Base-by-base conservation (phyloP, 1,284 basidiomycete species). In the Cystobasidium slooffiae region DNA sequence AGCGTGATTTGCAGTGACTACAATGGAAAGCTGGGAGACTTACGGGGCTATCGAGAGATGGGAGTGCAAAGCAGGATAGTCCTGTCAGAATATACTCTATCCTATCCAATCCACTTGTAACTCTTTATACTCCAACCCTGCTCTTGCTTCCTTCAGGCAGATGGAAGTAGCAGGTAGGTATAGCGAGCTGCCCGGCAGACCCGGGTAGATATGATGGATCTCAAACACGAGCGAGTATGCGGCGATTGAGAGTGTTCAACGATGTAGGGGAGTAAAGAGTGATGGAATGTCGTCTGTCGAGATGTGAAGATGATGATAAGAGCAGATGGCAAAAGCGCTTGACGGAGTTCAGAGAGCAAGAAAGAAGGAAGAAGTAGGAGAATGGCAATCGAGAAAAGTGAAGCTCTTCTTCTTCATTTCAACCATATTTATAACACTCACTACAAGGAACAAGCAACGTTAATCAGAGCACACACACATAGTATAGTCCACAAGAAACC, bases 1-100 rank as follows among this genome's bases (percentile, higher is more conserved):
- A 37, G 12, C 53, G 18, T 59, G 56, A 59, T 41, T 59, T 59
- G 56, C 22, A 9, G 56, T 56, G 53, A 9, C n/a, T 18, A 18
- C 14, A 20, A 37, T 18, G 46, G 53, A 14, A 6, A 10, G 53
- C 8, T 12, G 20, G 2, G 22, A 56, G 20, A 39, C 31, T 41
- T 41, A 39, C 39, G 18, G 31, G 18, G 56, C 22, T 22, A n/a
- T 14, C 46, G 46, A n/a, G n/a, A 3, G 6, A 49, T n/a, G 46
- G 46, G 46, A 49, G n/a, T 3, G 22, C 1, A 14, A 41, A 55
- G 53, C n/a, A 51, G 20, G 6, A 51, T 14, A 51, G 2, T 51
- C 47, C 14, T 51, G 47, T 51, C 47, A 51, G 47, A 6, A 14
- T 51, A 51, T 51, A 6, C 20, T 51, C 47, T 51, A 31, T 31